Evolutionary conservation across 1,284 basidiomycete species (phyloP), one percentile per base, ranked within the genome.

Genomic region (Cystobasidium pallidum): DNA sequence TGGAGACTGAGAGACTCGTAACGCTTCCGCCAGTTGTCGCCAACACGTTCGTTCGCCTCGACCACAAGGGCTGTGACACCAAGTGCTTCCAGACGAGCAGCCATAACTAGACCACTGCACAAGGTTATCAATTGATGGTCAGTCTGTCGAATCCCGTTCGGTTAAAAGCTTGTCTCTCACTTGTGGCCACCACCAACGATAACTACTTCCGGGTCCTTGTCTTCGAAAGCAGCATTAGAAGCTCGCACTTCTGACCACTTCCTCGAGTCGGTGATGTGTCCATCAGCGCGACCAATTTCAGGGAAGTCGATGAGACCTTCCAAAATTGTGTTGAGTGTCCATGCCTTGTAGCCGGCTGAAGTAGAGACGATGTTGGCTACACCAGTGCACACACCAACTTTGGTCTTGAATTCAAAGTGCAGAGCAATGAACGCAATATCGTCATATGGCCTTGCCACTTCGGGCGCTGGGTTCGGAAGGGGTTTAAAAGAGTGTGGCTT

Each of bases 371-470:
- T 67, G 41, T 41, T 49, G 64, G 70, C 82, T 49, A 89, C 81
- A 30, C 85, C 87, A 11, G 83, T 84, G 0, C 80, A 84, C 32
- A 81, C 78, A 0, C 87, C 87, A 0, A 83, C 78, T 8, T 80
- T 80, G 0, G 86, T 88, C 72, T 84, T 82, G 76, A 89, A 89
- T n/a, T 79, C 81, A 79, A 89, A 89, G 74, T 85, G 82, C 21
- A 83, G 81, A 51, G 83, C 81, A 70, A 89, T 82, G 86, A 86
- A 89, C 1, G 82, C 84, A 34, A 89, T 75, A 76, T 88, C 87
- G 24, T 55, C 52, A 13, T 55, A 55, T 30, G 52, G 52, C n/a
- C 52, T 55, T 10, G 52, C 52, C 11, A 55, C 24, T 32, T 55
- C 52, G 28, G 52, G 52, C 15, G 52, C 26, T 28, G 52, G 52